These are phyloP conservation scores for Xylona heveae DNA, from an alignment of 495 filamentous ascomycete genomes.

Conservation along the genomic window DNA sequence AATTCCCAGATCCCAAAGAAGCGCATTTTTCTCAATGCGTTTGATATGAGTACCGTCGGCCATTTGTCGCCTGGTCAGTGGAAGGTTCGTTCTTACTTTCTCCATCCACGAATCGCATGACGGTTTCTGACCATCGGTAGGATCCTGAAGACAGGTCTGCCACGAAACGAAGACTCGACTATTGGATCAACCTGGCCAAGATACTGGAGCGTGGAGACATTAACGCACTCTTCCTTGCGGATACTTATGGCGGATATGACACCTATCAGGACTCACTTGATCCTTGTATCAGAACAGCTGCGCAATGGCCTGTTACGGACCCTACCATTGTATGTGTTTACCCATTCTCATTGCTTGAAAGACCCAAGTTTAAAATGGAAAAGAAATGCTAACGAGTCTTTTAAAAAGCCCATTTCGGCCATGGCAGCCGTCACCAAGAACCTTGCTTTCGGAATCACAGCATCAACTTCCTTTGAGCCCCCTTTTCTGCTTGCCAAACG, in stretches of 20 bases:
- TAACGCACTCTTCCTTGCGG: conserved; percentile 38
- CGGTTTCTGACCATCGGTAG: too few species aligned
- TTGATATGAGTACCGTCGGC: conserved; percentile 38
- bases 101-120: too few species aligned
- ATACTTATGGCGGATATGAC: conserved; percentile 36
- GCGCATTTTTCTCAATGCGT: conserved; percentile 41
- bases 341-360: background rate
- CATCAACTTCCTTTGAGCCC: conserved; percentile 34
- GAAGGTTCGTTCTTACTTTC: too few species aligned
- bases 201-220: conserved; percentile 34
- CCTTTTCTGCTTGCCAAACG: conserved; percentile 35
- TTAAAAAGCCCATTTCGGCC: conserved; percentile 24
- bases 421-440: conserved; percentile 36
- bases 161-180: too few species aligned
- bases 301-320: conserved; percentile 36
- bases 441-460: conserved; percentile 30
- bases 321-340: conserved; percentile 26
- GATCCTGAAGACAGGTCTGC: too few species aligned
- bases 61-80: conserved; percentile 44
- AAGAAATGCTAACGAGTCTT: conserved; percentile 11
- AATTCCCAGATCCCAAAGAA: too few species aligned
- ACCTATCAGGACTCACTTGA: conserved; percentile 34
- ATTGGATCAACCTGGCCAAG: conserved; percentile 39
- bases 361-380: background rate
- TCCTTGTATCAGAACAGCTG: conserved; percentile 25